phyloP scores from a whole-genome alignment of 1,284 basidiomycete species.

The Sporisorium sorghi region DNA sequence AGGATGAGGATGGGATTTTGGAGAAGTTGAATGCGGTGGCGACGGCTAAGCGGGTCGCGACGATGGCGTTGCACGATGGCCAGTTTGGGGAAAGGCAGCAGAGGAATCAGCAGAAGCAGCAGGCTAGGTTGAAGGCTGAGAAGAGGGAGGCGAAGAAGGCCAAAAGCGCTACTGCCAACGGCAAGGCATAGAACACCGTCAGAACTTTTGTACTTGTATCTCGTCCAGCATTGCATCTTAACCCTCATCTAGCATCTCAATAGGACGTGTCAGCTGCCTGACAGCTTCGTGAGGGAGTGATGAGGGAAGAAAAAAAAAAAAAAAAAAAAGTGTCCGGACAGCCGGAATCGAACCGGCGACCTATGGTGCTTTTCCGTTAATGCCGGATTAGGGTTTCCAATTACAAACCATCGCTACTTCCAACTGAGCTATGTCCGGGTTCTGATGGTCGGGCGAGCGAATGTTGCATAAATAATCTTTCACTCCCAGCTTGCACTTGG shows the following conservation, averaged over 20 bases:
- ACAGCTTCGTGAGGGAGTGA: too few species aligned
- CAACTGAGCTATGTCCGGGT: constrained; percentile 57
- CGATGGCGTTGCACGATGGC: constrained; percentile 87
- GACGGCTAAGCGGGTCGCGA: constrained; percentile 90
- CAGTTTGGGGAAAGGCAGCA: constrained; percentile 89
- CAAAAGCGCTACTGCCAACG: not conserved
- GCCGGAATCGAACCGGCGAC: constrained; percentile 60
- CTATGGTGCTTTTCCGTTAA: constrained; percentile 56
- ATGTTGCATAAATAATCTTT: constrained; percentile 5
- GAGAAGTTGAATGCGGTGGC: constrained; percentile 88
- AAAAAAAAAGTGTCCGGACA: constrained; percentile 48
- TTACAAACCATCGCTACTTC: constrained; percentile 60
- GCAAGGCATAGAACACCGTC: not conserved
- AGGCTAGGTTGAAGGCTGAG: constrained; percentile 36
- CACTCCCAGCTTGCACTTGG: too few species aligned
- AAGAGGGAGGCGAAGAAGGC: constrained; percentile 26
- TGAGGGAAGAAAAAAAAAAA: not conserved
- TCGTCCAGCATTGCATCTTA: not conserved
- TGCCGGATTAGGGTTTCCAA: constrained; percentile 57
- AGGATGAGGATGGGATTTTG: constrained; percentile 82
- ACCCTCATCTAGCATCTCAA: too few species aligned
- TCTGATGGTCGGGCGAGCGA: not conserved
- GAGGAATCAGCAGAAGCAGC: constrained; percentile 77
- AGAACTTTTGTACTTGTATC: constrained; percentile 23
- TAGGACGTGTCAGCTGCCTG: not conserved